phyloP scores from a whole-genome alignment of 169 alveolate genomes.

The Plasmodium cynomolgi region DNA sequence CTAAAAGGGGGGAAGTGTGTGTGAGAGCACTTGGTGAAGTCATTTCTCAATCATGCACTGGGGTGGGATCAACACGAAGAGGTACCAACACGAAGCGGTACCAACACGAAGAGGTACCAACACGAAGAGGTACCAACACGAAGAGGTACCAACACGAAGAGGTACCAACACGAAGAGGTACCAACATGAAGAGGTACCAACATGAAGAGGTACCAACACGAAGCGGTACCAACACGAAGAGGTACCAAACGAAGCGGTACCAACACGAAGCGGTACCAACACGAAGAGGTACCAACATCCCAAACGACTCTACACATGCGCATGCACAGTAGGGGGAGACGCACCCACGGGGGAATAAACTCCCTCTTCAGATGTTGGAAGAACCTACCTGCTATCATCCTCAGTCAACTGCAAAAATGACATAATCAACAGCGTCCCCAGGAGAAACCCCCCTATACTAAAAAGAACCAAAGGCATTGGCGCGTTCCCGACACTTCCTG shows the following conservation, averaged over 20 bases:
- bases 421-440: conserved; percentile 87
- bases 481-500: conserved; percentile 87
- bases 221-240: too few species aligned
- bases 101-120: too few species aligned
- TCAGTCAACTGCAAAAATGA: conserved; percentile 89
- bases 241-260: too few species aligned
- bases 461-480: conserved; percentile 87
- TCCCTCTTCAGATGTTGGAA: neutral
- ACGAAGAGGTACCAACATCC: neutral
- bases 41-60: neutral
- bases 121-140: neutral
- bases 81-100: too few species aligned
- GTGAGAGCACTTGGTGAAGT: neutral
- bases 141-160: neutral
- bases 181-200: neutral
- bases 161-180: neutral
- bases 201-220: neutral
- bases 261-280: too few species aligned
- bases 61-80: neutral
- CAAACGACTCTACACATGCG: neutral
- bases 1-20: conserved; percentile 55
- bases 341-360: neutral
- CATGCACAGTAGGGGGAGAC: neutral
- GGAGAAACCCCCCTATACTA: conserved; percentile 86
- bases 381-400: conserved; percentile 87